A percentile compares a stretch with the other conserved stretches of the same genome.
Conservation (phyloP, 768 basidiomycete genomes). For the Scleroderma citrinum region DNA sequence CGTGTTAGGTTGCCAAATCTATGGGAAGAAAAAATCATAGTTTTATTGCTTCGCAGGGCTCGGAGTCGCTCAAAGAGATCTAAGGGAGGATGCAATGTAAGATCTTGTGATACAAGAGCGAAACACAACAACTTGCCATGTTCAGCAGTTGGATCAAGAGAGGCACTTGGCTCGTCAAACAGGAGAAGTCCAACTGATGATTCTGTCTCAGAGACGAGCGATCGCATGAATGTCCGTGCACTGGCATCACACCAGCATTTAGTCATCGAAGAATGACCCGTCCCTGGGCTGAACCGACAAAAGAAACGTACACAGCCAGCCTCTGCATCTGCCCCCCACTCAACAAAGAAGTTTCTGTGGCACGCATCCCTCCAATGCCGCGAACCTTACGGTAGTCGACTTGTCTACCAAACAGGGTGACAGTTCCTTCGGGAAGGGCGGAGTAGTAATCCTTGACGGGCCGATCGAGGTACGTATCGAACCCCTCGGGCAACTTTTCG, state of each 20-base stretch:
- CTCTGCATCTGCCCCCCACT: slow-evolving; percentile 76
- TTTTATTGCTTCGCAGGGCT: slow-evolving; percentile 63
- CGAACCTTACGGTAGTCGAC: slow-evolving; percentile 48
- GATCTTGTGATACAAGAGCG: not conserved
- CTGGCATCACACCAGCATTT: too few species aligned
- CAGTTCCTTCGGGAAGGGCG: slow-evolving; percentile 57
- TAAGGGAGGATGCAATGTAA: slow-evolving; percentile 9
- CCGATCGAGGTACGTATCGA: slow-evolving; percentile 66
- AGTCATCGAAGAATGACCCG: too few species aligned
- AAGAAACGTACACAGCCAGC: slow-evolving; percentile 55
- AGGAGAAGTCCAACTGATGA: slow-evolving; percentile 51
- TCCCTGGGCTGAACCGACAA: not conserved
- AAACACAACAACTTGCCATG: slow-evolving; percentile 38
- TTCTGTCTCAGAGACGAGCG: slow-evolving; percentile 40
- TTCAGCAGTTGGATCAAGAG: slow-evolving; percentile 70
- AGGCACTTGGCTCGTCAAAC: slow-evolving; percentile 71
- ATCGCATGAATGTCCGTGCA: slow-evolving; percentile 66
- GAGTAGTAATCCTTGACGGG: slow-evolving; percentile 70
- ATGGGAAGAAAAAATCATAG: slow-evolving; percentile 76
- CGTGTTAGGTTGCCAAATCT: slow-evolving; percentile 60
- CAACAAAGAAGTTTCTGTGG: slow-evolving; percentile 29
- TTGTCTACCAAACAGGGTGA: slow-evolving; percentile 51
- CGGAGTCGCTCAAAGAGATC: slow-evolving; percentile 70
- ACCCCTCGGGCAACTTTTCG: slow-evolving; percentile 55
- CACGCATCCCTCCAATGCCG: slow-evolving; percentile 39